phyloP scores from a whole-genome alignment of 192 early-diverging fungal species.

The Entomortierella chlamydospora region DNA sequence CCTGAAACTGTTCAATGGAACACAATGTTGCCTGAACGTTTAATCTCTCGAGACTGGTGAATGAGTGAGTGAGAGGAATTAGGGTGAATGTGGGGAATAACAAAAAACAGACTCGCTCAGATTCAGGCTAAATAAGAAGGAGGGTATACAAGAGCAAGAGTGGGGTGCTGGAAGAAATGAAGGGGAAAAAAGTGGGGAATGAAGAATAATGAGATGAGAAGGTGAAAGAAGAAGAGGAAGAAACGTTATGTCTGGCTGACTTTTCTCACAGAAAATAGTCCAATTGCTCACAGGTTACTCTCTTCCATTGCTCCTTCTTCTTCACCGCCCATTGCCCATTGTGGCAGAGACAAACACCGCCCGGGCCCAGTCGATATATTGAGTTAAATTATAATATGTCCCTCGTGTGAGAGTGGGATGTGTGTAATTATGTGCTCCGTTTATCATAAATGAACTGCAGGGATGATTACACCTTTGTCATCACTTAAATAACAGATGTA shows the following conservation, averaged over 20 bases:
- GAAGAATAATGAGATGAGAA: background rate
- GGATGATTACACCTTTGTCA: background rate
- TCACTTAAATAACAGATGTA: background rate
- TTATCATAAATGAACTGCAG: constrained; percentile 1
- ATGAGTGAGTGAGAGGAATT: no score
- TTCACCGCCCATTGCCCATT: background rate
- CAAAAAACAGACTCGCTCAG: background rate
- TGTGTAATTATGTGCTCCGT: no score
- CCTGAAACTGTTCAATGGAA: no score
- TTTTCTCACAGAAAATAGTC: background rate
- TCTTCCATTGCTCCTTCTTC: background rate
- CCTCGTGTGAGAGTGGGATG: background rate
- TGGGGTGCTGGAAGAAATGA: background rate
- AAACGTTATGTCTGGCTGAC: background rate
- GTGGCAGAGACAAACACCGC: background rate
- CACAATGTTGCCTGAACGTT: no score
- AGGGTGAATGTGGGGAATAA: no score
- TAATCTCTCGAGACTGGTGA: no score
- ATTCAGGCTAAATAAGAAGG: background rate
- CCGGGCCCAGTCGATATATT: background rate
- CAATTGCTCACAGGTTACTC: background rate
- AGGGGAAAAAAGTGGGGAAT: background rate
- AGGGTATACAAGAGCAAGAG: background rate
- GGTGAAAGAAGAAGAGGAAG: background rate
- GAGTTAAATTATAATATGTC: background rate